phyloP scores from a whole-genome alignment of 164 flowering plant genomes.

The Paratinospora sagittata region DNA sequence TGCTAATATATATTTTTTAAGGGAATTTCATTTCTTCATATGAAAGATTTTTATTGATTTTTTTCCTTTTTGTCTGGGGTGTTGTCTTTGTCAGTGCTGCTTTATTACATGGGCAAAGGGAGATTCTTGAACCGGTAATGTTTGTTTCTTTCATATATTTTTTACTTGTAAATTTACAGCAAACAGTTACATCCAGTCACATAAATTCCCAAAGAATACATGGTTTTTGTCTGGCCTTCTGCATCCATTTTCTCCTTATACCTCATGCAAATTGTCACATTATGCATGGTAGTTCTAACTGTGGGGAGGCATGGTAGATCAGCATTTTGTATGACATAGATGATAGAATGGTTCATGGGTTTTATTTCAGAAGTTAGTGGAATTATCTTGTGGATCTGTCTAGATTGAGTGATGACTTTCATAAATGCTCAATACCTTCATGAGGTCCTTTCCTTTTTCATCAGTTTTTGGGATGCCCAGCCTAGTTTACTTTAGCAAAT shows the following conservation, averaged over 20 bases:
- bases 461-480: no score
- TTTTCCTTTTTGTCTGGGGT: background rate
- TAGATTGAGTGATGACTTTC: no score
- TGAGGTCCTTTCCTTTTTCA: background rate
- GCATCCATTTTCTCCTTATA: background rate
- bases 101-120: conserved; percentile 85
- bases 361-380: no score
- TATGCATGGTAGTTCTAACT: background rate
- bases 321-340: no score
- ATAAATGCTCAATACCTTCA: no score
- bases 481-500: no score
- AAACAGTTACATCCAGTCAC: background rate
- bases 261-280: background rate
- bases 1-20: background rate
- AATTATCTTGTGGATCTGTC: no score
- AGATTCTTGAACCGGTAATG: conserved; percentile 65
- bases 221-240: background rate
- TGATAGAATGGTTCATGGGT: no score
- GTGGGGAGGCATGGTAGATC: background rate
- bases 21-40: background rate
- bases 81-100: conserved; percentile 53
- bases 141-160: background rate
- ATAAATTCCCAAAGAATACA: background rate
- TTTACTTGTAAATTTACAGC: background rate
- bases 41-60: background rate